Base-by-base conservation (phyloP, 2,329 filamentous ascomycete species). In the Calcarisporium arbuscula region DNA sequence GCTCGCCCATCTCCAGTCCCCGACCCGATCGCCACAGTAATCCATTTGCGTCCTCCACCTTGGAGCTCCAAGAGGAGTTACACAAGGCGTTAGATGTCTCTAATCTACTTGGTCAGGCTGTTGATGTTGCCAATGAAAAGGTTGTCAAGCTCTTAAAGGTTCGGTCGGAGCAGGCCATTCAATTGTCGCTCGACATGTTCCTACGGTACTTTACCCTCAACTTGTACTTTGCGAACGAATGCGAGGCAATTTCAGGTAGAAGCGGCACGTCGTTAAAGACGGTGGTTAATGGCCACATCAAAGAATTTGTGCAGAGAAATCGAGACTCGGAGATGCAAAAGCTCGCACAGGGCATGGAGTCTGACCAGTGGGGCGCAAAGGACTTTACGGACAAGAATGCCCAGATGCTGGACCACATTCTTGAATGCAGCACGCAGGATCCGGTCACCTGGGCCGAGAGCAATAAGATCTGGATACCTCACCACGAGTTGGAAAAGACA, bases 171-270 rank as follows among this genome's bases (percentile, higher is more conserved):
- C 82, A 88, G 52, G 82, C 78, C 29, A 72, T 77, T 3, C 73
- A 74, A 19, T 63, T 90, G 8, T 74, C 82, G 2, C 68, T 86
- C 3, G 65, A 76, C 30, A 71, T 76, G 46, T 94, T 94, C 56
- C 61, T 92, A 28, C 76, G 86, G 23, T 92, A 92, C 56, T 89
- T 90, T 48, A 85, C 77, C 2, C 69, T 94, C 21, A 92, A 90
- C 49, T 67, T 87, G 7, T 75, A 87, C 36, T 92, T 94, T 56
- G 82, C 84, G 30, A 87, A 88, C 41, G 86, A 94, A 54, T 92
- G 86, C 51, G 86, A 94, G 57, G 82, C 84, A 12, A 80, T 92
- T 15, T 90, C 84, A 16, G 85, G 86, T 1, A 74, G 84, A 37
- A 84, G 84, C 39, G 84, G 85, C 8, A 81, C 79, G 4, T 68